phyloP scores from a whole-genome alignment of 2,329 filamentous ascomycete species.

The Aspergillus ochraceoroseus region DNA sequence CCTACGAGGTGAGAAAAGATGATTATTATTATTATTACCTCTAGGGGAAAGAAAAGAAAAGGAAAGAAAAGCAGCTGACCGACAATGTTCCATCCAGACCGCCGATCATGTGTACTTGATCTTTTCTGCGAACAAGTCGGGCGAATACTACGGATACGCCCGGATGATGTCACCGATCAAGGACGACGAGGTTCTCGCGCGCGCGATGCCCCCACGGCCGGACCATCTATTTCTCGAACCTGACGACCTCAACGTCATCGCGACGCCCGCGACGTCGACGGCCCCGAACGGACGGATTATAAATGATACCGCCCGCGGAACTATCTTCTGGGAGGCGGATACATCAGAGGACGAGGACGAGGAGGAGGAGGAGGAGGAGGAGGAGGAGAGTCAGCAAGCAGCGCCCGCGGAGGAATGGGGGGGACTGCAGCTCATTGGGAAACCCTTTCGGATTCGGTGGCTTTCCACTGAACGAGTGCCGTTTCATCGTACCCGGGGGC shows the following conservation, averaged over 20 bases:
- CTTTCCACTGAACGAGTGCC: conserved; percentile 75
- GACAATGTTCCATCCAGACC: conserved; percentile 46
- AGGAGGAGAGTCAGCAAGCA: conserved; percentile 44
- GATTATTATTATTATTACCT: too few species aligned
- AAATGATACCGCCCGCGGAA: conserved; percentile 86
- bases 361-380: conserved; percentile 39
- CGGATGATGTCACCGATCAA: conserved; percentile 82
- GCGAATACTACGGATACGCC: conserved; percentile 93
- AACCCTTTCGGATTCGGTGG: conserved; percentile 89
- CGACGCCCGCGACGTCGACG: conserved; percentile 70
- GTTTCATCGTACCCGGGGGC: conserved; percentile 79
- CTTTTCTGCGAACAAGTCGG: conserved; percentile 95
- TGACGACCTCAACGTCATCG: conserved; percentile 72
- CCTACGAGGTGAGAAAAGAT: conserved; percentile 75
- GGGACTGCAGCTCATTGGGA: conserved; percentile 70
- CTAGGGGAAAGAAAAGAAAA: too few species aligned
- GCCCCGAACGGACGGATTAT: conserved; percentile 82
- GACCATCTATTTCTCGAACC: conserved; percentile 53
- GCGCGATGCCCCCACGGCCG: conserved; percentile 63
- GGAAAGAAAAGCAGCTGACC: neutral
- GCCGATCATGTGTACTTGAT: conserved; percentile 83
- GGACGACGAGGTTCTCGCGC: conserved; percentile 65
- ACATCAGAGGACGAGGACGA: conserved; percentile 44
- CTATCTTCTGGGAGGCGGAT: conserved; percentile 93
- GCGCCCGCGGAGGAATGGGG: conserved; percentile 27